Conservation (phyloP, 2,329 filamentous ascomycete genomes). For the Atkinsonella hypoxylon region DNA sequence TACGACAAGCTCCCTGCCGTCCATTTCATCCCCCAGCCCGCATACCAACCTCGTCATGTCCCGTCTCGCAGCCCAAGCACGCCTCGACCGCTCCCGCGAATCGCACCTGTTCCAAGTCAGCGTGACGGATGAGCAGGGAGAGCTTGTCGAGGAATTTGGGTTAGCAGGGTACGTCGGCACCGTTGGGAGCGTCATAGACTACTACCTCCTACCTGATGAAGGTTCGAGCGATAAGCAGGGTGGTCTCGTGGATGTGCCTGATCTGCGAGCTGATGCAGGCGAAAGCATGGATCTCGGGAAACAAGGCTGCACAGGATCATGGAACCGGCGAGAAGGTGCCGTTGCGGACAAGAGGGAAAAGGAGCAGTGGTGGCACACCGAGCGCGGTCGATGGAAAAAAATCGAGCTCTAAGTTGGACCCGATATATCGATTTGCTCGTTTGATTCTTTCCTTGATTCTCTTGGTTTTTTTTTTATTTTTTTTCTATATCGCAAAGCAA, state of each 20-base stretch:
- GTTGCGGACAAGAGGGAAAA: constrained; percentile 34
- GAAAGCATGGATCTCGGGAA: constrained; percentile 27
- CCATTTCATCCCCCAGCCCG: constrained; percentile 12
- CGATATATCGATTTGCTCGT: not conserved
- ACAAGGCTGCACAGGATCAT: constrained; percentile 33
- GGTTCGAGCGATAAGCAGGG: constrained; percentile 45
- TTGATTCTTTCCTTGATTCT: not conserved
- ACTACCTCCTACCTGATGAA: constrained; percentile 45
- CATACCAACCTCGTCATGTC: constrained; percentile 37
- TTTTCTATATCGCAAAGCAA: not conserved
- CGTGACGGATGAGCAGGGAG: constrained; percentile 41
- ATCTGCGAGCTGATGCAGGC: constrained; percentile 35
- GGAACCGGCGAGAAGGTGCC: constrained; percentile 29
- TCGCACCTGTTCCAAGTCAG: constrained; percentile 46
- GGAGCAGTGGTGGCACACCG: constrained; percentile 39
- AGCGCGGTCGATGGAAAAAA: constrained; percentile 31
- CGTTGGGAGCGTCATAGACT: constrained; percentile 45
- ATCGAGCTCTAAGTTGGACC: constrained; percentile 15
- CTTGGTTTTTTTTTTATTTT: constrained; percentile 11
- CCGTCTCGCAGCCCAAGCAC: constrained; percentile 51
- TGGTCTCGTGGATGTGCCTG: constrained; percentile 39
- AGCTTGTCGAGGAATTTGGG: constrained; percentile 37
- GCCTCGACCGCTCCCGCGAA: constrained; percentile 46
- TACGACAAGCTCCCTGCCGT: constrained; percentile 21
- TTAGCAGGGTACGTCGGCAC: constrained; percentile 52